Percentiles rank a stretch among this genome's conserved stretches.
Evolutionary conservation across 495 filamentous ascomycete species (phyloP).

Genomic region (Hypoxylon rickii): DNA sequence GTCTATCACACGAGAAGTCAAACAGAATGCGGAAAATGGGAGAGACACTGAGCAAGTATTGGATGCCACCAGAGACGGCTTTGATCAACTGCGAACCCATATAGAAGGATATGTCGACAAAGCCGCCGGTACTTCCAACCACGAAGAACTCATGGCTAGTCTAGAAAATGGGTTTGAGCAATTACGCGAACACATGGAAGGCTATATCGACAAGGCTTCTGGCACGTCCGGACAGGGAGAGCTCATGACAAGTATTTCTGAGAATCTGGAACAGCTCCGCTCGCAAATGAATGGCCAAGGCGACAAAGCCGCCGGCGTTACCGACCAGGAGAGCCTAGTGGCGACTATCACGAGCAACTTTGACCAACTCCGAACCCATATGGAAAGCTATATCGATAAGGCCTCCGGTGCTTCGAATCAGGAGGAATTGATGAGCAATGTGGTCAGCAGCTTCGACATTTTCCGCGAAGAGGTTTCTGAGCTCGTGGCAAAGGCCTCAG

Average conservation of each 20-base stretch:
- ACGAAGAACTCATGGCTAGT: conserved; percentile 77
- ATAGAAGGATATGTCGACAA: conserved; percentile 64
- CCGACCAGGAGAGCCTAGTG: conserved; percentile 76
- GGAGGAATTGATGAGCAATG: conserved; percentile 75
- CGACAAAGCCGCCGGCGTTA: conserved; percentile 65
- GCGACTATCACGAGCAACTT: conserved; percentile 70
- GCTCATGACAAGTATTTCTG: conserved; percentile 56
- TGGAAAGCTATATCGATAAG: conserved; percentile 77
- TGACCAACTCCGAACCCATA: conserved; percentile 58
- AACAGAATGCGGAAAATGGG: conserved; percentile 74
- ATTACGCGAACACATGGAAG: conserved; percentile 75
- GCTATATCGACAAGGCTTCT: conserved; percentile 69
- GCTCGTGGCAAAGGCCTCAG: conserved; percentile 48
- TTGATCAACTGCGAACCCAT: conserved; percentile 76
- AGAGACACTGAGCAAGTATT: conserved; percentile 81
- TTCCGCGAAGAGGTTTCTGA: conserved; percentile 73
- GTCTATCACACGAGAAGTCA: conserved; percentile 63
- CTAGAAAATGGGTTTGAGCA: conserved; percentile 81
- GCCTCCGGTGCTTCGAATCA: conserved; percentile 69
- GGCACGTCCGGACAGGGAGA: conserved; percentile 74
- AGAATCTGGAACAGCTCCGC: conserved; percentile 50
- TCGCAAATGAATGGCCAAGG: conserved; percentile 75
- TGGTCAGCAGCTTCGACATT: conserved; percentile 71
- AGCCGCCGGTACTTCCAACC: conserved; percentile 51
- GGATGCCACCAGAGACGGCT: conserved; percentile 82